Evolutionary conservation across 2,329 filamentous ascomycete genomes (phyloP), one percentile per base, ranked within the genome.

Genomic region (Botrytis tulipae): DNA sequence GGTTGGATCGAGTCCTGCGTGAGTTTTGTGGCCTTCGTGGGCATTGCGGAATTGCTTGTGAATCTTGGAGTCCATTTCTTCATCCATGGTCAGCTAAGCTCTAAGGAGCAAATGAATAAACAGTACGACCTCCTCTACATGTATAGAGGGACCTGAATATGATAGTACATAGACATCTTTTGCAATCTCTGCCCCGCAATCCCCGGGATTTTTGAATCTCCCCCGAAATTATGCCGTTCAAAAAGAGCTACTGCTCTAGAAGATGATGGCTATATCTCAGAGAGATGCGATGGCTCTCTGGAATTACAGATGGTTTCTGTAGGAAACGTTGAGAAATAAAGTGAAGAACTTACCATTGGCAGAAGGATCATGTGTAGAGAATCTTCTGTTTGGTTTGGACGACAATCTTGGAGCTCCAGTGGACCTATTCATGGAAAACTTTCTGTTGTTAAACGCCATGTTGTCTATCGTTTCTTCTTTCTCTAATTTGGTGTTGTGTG

Each of bases 31-130:
- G 74, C 95, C 95, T 83, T 96, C 93, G 83, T 97, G 95, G 76
- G 93, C 93, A 81, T 90, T 90, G 79, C 95, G 92, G 85, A 98
- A 97, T 82, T 97, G 92, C 76, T 92, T 89, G 83, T 98, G 95
- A 80, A 94, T 92, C 82, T 92, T 92, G 79, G 94, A 97, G 80
- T 88, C 90, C 77, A 90, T 87, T 85, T 97, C 94, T 97, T 81
- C 37, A 14, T 29, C 32, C 37, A 57, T 59, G n/a, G 48, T 65
- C 44, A 54, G 61, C 32, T 32, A 16, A 35, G 14, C 25, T 57
- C 51, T 44, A 32, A 4, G 22, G 25, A 22, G n/a, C 12, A 37
- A 42, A 20, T 16, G 25, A 2, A n/a, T 10, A 8, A 54, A 42
- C 10, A 18, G 14, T 32, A 20, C 32, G 20, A 10, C 2, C 18